Evolutionary conservation across 2,329 filamentous ascomycete genomes (phyloP).

Genomic region (Aspergillus fijiensis): DNA sequence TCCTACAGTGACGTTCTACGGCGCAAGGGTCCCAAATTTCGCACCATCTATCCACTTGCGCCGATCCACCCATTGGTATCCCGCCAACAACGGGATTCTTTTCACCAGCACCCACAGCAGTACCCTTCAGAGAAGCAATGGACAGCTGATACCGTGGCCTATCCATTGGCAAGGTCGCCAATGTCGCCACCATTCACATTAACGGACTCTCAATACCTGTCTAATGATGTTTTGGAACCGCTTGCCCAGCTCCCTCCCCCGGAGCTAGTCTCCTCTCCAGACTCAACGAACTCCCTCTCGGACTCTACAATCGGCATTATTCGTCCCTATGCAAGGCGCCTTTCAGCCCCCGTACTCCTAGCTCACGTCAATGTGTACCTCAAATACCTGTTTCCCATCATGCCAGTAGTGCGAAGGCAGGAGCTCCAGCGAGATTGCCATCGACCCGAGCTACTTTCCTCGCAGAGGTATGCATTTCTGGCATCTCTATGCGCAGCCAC

Average conservation of each 20-base stretch:
- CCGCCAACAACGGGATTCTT: constrained; percentile 17
- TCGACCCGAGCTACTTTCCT: constrained; percentile 55
- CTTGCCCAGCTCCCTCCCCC: constrained; percentile 30
- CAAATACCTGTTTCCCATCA: constrained; percentile 46
- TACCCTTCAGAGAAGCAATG: constrained; percentile 23
- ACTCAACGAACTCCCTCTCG: constrained; percentile 32
- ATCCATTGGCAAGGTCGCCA: constrained; percentile 26
- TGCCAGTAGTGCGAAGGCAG: constrained; percentile 42
- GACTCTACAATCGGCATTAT: constrained; percentile 25
- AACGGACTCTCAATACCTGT: constrained; percentile 25
- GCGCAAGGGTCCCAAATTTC: constrained; percentile 42
- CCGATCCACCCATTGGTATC: constrained; percentile 35
- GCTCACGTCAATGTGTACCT: constrained; percentile 44
- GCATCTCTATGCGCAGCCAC: constrained; percentile 45
- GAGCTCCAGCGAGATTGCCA: constrained; percentile 37
- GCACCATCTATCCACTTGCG: constrained; percentile 39
- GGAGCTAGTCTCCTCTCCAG: constrained; percentile 36
- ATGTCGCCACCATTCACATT: constrained; percentile 27
- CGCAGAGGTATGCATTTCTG: constrained; percentile 43
- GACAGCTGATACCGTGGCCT: constrained; percentile 18
- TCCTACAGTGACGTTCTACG: constrained; percentile 42
- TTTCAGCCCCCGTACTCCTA: constrained; percentile 36
- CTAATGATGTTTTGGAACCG: constrained; percentile 27
- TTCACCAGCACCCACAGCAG: constrained; percentile 14
- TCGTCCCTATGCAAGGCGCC: constrained; percentile 23